Evolutionary conservation across 345 rosid genomes (phyloP).

Genomic region (Cochlearia excelsa): DNA sequence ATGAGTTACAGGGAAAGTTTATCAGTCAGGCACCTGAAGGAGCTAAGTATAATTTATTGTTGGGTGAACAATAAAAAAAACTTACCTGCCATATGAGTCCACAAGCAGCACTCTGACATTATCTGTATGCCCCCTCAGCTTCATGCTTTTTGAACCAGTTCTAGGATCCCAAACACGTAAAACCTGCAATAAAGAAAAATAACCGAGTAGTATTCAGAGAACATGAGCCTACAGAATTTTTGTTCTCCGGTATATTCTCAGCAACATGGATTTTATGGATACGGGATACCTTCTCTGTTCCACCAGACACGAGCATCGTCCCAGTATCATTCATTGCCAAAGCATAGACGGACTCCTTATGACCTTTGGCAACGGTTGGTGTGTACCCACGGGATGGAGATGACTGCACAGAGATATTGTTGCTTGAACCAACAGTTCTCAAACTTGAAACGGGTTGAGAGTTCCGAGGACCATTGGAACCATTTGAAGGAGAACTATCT

Average conservation of each 20-base stretch:
- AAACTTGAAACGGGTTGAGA: constrained; percentile 64
- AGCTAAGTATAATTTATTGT: constrained; percentile 6
- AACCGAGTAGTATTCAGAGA: constrained; percentile 18
- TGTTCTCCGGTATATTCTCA: constrained; percentile 13
- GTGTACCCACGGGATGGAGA: constrained; percentile 73
- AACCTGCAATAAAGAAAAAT: constrained; percentile 52
- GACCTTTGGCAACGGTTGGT: constrained; percentile 90
- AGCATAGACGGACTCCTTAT: constrained; percentile 99
- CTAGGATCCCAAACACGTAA: constrained; percentile 99
- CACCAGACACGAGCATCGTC: constrained; percentile 93
- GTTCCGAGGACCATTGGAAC: constrained; percentile 58
- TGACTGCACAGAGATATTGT: constrained; percentile 64
- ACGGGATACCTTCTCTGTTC: constrained; percentile 95
- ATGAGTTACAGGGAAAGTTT: constrained; percentile 15
- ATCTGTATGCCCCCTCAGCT: constrained; percentile 94
- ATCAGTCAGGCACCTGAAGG: constrained; percentile 9
- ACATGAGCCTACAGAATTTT: constrained; percentile 13
- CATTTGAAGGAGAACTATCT: constrained; percentile 59
- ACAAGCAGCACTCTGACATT: constrained; percentile 88
- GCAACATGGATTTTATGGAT: constrained; percentile 18
- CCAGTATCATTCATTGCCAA: constrained; percentile 94
- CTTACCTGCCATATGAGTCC: constrained; percentile 91
- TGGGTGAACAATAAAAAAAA: constrained; percentile 14
- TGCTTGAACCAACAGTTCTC: constrained; percentile 80
- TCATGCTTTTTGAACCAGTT: constrained; percentile 93